Percentiles rank a stretch among this genome's conserved stretches.
Evolutionary conservation across 1,284 basidiomycete genomes (phyloP).

Genomic region (Sanghuangporus sanghuang): DNA sequence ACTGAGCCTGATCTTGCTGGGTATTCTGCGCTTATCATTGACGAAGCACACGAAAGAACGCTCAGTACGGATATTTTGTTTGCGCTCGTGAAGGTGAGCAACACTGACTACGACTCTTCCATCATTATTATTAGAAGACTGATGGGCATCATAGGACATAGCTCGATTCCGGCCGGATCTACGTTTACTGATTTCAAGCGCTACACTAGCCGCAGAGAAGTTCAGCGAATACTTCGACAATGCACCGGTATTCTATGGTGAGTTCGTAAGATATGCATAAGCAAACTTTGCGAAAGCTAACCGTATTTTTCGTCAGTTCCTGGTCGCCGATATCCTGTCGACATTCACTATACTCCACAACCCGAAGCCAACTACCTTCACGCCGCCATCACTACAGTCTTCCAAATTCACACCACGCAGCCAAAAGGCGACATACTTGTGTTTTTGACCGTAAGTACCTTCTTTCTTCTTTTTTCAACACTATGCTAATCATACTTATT

Average conservation of each 20-base stretch:
- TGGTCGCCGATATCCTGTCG: slow-evolving; percentile 95
- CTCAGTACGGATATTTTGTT: slow-evolving; percentile 96
- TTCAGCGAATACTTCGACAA: slow-evolving; percentile 95
- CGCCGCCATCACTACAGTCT: slow-evolving; percentile 96
- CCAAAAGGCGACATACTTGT: slow-evolving; percentile 98
- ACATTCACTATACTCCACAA: slow-evolving; percentile 97
- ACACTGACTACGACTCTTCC: slow-evolving; percentile 22
- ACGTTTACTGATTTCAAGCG: slow-evolving; percentile 87
- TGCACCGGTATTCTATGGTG: slow-evolving; percentile 90
- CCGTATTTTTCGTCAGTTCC: slow-evolving; percentile 56
- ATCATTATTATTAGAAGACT: slow-evolving; percentile 18
- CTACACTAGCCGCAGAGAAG: slow-evolving; percentile 96
- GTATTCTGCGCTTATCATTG: slow-evolving; percentile 91
- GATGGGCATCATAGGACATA: slow-evolving; percentile 65
- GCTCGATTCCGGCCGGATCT: slow-evolving; percentile 95
- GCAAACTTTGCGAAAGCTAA: background rate
- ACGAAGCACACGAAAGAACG: slow-evolving; percentile 95
- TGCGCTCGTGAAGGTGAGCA: slow-evolving; percentile 89
- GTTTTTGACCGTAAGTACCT: slow-evolving; percentile 79
- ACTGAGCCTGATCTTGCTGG: slow-evolving; percentile 93
- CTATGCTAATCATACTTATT: background rate
- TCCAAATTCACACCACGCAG: slow-evolving; percentile 99
- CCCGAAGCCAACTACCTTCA: slow-evolving; percentile 98
- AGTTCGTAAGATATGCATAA: slow-evolving; percentile 23
- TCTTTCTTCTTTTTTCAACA: background rate